Evolutionary conservation across 1,139 yeast genomes (phyloP).

Genomic region (Kodamaea suecica): DNA sequence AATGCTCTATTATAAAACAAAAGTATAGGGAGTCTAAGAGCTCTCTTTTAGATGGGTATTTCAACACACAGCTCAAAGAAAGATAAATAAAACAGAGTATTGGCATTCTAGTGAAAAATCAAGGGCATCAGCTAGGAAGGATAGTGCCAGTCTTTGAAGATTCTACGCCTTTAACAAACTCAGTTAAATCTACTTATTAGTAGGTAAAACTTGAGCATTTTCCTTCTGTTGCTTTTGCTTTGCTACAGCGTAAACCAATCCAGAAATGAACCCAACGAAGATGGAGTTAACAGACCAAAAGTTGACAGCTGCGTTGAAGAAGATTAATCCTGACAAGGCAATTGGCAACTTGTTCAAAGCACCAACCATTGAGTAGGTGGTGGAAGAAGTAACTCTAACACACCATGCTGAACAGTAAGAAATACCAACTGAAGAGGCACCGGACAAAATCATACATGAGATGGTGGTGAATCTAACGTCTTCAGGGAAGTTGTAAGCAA

Average conservation of each 20-base stretch:
- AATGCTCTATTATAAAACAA: neutral
- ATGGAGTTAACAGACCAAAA: conserved; percentile 89
- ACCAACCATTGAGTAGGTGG: conserved; percentile 98
- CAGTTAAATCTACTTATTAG: conserved; percentile 17
- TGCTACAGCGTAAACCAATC: conserved; percentile 91
- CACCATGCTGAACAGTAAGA: conserved; percentile 99
- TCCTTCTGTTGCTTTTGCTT: conserved; percentile 66
- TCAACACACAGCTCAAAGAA: no score
- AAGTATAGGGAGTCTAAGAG: neutral
- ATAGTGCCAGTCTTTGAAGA: no score
- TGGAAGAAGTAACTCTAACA: conserved; percentile 96
- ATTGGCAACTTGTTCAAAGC: conserved; percentile 97
- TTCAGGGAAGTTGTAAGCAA: conserved; percentile 73
- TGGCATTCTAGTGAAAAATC: no score
- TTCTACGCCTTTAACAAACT: neutral
- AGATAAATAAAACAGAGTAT: no score
- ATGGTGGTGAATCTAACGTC: conserved; percentile 65
- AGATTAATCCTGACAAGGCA: conserved; percentile 88
- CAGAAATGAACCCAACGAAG: conserved; percentile 88
- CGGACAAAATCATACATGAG: conserved; percentile 84
- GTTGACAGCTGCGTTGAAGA: conserved; percentile 93
- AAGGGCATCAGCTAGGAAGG: no score
- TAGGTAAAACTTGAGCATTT: conserved; percentile 43
- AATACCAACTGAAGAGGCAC: conserved; percentile 91
- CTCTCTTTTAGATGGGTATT: no score